Base-by-base conservation (phyloP, 139 green algal genomes). In the Gonium pectorale region DNA sequence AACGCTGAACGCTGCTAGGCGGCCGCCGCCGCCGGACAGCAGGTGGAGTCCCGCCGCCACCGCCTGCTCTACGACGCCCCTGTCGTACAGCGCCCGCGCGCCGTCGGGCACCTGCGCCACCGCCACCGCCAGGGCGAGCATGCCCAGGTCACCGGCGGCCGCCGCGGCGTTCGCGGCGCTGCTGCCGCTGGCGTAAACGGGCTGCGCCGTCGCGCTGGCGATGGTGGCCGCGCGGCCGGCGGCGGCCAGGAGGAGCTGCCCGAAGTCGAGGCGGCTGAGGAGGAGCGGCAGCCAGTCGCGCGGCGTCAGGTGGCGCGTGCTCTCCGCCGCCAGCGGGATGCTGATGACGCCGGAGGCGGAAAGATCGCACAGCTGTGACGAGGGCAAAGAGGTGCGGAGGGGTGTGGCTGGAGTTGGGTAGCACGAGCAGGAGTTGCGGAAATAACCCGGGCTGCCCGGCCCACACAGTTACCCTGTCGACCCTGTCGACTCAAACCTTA, bases 51-150 rank as follows among this genome's bases (percentile, higher is more conserved):
- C 80, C 11, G 83, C 68, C 5, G 66, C 78, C 1, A 82, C 51
- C 26, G 90, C 31, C 52, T 67, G 43, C 0, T 87, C 54, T 27
- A 91, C 24, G 2, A 86, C 64, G 0, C 79, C 85, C 41, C 67
- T 52, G 41, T 94, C 75, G 60, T 86, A 73, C 59, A 94, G 81
- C 85, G 82, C 66, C 31, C 51, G 37, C 3, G 88, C 84, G 1
- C 90, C 90, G 43, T 94, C 86, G 1, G 88, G 88, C 29, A 49
- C 22, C 67, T 88, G 78, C 9, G 85, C 86, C 5, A 92, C 81
- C 19, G 67, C 40, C 8, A 90, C 46, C 5, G 84, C 78, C 27
- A 94, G 72, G 67, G 91, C 66, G 13, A 92, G 84, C 51, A 92
- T 49, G 26, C 86, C 86, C 33, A 92, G 67, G 49, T 90, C 88